Percentiles rank a stretch among this genome's conserved stretches.
Conservation (phyloP, 2,329 filamentous ascomycete species). For the Aureobasidium leucospermi region DNA sequence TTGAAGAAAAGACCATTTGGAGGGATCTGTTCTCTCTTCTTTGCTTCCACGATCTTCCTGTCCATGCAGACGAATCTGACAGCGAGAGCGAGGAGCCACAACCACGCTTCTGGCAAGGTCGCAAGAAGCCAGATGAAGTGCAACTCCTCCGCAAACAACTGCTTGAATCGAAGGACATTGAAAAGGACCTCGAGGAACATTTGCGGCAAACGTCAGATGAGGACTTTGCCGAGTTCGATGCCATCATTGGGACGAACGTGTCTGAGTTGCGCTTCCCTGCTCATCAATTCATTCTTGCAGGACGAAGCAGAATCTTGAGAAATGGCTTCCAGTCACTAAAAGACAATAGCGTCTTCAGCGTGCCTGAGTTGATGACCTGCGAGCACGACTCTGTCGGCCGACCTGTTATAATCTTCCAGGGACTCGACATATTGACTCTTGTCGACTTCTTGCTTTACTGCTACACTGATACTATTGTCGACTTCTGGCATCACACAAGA, state of each 20-base stretch:
- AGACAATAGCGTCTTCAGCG: constrained; percentile 45
- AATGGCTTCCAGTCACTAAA: constrained; percentile 43
- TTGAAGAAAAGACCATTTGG: constrained; percentile 64
- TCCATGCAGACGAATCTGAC: constrained; percentile 33
- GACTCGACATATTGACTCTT: constrained; percentile 69
- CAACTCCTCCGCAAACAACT: constrained; percentile 49
- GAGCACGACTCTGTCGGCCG: constrained; percentile 45
- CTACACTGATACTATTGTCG: constrained; percentile 73
- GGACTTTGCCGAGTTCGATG: constrained; percentile 37
- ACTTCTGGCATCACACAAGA: constrained; percentile 76
- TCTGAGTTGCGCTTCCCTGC: constrained; percentile 69
- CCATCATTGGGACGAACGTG: constrained; percentile 44
- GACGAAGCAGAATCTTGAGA: constrained; percentile 63
- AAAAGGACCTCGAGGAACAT: constrained; percentile 52
- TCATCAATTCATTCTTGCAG: constrained; percentile 73
- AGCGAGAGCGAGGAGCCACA: constrained; percentile 36
- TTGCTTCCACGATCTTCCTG: constrained; percentile 54
- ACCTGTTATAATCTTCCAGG: constrained; percentile 56
- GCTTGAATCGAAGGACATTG: constrained; percentile 58
- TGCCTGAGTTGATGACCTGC: constrained; percentile 56
- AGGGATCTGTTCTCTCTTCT: constrained; percentile 64
- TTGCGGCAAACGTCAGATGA: constrained; percentile 31
- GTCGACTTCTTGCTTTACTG: constrained; percentile 72
- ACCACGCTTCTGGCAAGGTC: constrained; percentile 42
- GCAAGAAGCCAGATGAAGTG: constrained; percentile 39